Conservation (phyloP, 306 rosid species). For the Acacia confusa region DNA sequence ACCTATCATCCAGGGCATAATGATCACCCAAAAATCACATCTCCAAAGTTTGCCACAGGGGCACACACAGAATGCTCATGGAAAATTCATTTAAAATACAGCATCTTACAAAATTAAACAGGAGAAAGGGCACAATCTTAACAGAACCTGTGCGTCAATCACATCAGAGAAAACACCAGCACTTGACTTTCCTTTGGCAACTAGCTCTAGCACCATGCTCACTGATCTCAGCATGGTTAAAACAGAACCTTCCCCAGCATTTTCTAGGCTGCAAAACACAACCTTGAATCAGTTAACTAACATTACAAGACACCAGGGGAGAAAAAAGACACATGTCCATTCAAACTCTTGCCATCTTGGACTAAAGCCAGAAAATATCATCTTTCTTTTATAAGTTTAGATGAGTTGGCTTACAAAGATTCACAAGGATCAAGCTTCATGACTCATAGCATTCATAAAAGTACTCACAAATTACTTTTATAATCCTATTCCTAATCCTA, state of each 20-base stretch:
- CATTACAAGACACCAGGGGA: background rate
- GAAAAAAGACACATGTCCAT: slow-evolving; percentile 8
- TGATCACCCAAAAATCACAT: background rate
- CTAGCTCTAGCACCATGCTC: slow-evolving; percentile 66
- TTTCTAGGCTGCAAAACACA: slow-evolving; percentile 76
- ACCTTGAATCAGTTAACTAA: slow-evolving; percentile 24
- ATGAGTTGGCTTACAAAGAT: background rate
- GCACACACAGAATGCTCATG: slow-evolving; percentile 8
- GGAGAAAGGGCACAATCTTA: slow-evolving; percentile 9
- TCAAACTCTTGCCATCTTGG: background rate
- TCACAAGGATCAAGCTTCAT: background rate
- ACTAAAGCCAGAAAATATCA: background rate
- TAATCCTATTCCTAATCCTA: background rate
- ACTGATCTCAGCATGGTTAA: slow-evolving; percentile 85
- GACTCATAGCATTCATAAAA: background rate
- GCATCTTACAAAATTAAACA: background rate
- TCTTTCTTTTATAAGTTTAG: background rate
- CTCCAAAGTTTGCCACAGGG: slow-evolving; percentile 11
- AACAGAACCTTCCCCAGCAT: slow-evolving; percentile 92
- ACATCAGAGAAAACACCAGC: slow-evolving; percentile 47
- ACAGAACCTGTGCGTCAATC: slow-evolving; percentile 65
- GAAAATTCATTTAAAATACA: slow-evolving; percentile 21
- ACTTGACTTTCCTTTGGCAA: slow-evolving; percentile 49
- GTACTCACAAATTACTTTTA: background rate
- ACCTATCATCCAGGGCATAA: background rate